Base-by-base conservation (phyloP, 2,329 filamentous ascomycete genomes). In the Hymenoscyphus fraxineus region DNA sequence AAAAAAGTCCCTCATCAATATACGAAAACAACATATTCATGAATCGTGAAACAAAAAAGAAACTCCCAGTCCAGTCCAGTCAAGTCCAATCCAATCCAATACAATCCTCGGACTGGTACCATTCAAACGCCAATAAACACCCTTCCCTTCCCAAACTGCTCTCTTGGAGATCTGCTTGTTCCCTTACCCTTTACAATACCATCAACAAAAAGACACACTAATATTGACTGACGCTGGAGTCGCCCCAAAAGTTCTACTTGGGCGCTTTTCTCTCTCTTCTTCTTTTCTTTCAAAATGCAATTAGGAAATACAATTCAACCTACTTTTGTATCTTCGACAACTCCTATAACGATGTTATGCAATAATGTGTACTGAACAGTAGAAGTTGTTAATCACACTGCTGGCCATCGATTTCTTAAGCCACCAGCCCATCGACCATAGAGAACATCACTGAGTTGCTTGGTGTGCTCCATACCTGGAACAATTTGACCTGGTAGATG, bases 391-490 rank as follows among this genome's bases (percentile, higher is more conserved):
- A 55, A 41, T 38, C 65, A 74, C 38, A 72, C 69, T 62, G 74
- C 79, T 19, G 81, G 79, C 90, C 90, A 93, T 63, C 90, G 82
- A 62, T 85, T 83, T 68, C 88, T 87, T 71, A 98, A 80, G 1
- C 92, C 93, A 65, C 96, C 91, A 2, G 89, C 87, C 95, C 95
- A 99, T 55, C 94, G 86, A 16, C 88, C 87, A 78, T 97, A 98
- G 22, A 99, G 84, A 22, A 96, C 91, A 76, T 97, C 93, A 1
- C 91, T 92, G 44, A 98, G 82, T 75, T 96, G 87, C 74, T 92
- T 92, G 69, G 90, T 91, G 77, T 97, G 94, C 77, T 97, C 93
- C 91, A 97, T 94, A 1, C 93, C 94, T 1, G 87, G 84, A 16
- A 70, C 51, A 64, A 83, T 79, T 58, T 85, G 81, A 12, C 84